Percentiles rank a stretch among this genome's conserved stretches.
Evolutionary conservation across 192 early-diverging fungal genomes (phyloP).

Genomic region (Rhizoclosmatium globosum): DNA sequence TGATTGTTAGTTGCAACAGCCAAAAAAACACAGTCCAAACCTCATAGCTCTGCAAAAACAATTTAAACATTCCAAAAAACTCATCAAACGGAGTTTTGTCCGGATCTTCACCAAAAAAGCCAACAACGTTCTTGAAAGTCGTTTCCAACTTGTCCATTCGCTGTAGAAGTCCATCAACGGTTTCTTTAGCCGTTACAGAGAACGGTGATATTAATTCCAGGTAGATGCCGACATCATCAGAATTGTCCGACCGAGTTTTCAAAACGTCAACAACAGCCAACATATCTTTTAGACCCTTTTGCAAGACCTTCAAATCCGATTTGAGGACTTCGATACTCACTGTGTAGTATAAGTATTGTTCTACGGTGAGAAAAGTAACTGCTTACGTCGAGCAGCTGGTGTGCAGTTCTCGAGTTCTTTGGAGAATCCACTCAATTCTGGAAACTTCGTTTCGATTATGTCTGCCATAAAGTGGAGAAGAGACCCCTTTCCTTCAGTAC

Average conservation of each 20-base stretch:
- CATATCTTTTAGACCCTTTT: slow-evolving; percentile 32
- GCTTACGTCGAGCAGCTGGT: slow-evolving; percentile 45
- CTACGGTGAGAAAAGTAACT: neutral
- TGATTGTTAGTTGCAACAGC: neutral
- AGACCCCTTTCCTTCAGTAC: slow-evolving; percentile 43
- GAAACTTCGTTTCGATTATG: slow-evolving; percentile 51
- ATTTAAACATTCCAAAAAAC: slow-evolving; percentile 50
- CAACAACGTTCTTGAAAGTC: slow-evolving; percentile 27
- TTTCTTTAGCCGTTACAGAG: slow-evolving; percentile 17
- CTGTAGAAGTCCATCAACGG: slow-evolving; percentile 25
- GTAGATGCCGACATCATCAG: slow-evolving; percentile 26
- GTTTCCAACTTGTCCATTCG: slow-evolving; percentile 26
- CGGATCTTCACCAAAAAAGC: slow-evolving; percentile 49
- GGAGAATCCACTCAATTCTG: slow-evolving; percentile 36
- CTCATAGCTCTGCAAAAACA: slow-evolving; percentile 47
- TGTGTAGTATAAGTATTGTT: neutral
- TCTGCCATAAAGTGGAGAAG: slow-evolving; percentile 55
- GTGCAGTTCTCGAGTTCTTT: slow-evolving; percentile 42
- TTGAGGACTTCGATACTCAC: slow-evolving; percentile 37
- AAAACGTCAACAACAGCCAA: neutral
- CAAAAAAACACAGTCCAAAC: slow-evolving; percentile 26
- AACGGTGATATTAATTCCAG: slow-evolving; percentile 39
- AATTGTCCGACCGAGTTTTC: neutral
- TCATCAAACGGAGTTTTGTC: slow-evolving; percentile 45
- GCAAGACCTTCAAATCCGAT: slow-evolving; percentile 48